phyloP scores from a whole-genome alignment of 2,329 filamentous ascomycete genomes.

The Aureobasidium subglaciale region DNA sequence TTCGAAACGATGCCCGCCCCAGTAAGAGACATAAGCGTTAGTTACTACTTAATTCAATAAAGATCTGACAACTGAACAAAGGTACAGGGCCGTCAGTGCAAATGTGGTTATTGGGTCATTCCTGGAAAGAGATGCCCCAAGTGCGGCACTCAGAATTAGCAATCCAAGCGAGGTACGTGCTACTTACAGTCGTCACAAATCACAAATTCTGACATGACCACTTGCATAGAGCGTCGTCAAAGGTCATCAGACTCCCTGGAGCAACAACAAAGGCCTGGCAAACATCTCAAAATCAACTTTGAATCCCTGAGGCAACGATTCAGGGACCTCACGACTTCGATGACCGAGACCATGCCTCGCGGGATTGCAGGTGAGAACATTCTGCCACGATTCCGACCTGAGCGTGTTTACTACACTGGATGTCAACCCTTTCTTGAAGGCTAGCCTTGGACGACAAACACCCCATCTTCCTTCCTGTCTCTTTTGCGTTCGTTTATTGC shows the following conservation, averaged over 20 bases:
- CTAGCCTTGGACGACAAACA: background rate
- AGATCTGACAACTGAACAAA: slow-evolving; percentile 17
- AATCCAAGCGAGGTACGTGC: slow-evolving; percentile 6
- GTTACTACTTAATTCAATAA: background rate
- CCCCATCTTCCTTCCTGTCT: background rate
- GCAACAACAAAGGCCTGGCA: background rate
- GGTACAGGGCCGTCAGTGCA: slow-evolving; percentile 28
- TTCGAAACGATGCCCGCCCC: background rate
- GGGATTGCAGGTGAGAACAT: background rate
- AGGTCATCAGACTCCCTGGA: slow-evolving; percentile 3
- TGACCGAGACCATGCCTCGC: slow-evolving; percentile 5
- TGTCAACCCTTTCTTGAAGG: slow-evolving; percentile 11
- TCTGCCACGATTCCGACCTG: slow-evolving; percentile 2
- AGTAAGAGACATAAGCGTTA: background rate
- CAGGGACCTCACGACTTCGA: background rate
- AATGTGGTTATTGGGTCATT: slow-evolving; percentile 31
- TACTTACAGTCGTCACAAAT: background rate
- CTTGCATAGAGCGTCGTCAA: slow-evolving; percentile 5
- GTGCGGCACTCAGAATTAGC: slow-evolving; percentile 19
- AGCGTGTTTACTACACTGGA: slow-evolving; percentile 11
- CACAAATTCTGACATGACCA: background rate
- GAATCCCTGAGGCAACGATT: background rate
- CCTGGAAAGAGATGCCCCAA: slow-evolving; percentile 30
- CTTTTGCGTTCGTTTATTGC: background rate
- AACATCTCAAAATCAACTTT: background rate